Conservation (phyloP, 2,329 filamentous ascomycete genomes). For the Trichoderma afroharzianum region DNA sequence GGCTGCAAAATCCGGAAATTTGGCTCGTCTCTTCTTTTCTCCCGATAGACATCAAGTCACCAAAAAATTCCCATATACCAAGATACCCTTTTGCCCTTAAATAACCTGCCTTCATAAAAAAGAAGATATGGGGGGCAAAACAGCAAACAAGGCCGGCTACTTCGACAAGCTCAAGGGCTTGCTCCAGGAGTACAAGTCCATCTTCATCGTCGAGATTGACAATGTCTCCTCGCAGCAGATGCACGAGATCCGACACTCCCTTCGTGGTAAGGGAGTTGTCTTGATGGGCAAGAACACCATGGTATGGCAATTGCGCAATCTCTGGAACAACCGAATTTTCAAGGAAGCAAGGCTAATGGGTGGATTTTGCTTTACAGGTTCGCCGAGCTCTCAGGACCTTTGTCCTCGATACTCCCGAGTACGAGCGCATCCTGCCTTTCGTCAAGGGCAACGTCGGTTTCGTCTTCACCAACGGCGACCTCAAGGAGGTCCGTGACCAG, state of each 20-base stretch:
- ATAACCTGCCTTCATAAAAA: conserved; percentile 92
- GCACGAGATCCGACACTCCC: conserved; percentile 96
- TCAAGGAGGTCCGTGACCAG: conserved; percentile 90
- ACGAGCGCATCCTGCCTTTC: conserved; percentile 93
- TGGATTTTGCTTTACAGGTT: conserved; percentile 50
- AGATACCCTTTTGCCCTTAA: conserved; percentile 70
- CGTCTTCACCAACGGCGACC: conserved; percentile 97
- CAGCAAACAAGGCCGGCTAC: conserved; percentile 89
- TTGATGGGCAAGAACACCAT: conserved; percentile 99
- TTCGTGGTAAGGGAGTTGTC: conserved; percentile 89
- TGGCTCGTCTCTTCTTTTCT: conserved; percentile 17
- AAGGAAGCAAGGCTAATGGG: not conserved
- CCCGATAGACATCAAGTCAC: conserved; percentile 25
- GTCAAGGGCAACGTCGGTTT: conserved; percentile 98
- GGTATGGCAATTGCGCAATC: conserved; percentile 50
- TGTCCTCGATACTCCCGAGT: conserved; percentile 85
- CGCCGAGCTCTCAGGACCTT: conserved; percentile 98
- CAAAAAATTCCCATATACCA: conserved; percentile 24
- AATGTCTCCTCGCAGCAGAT: conserved; percentile 99
- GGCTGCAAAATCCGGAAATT: conserved; percentile 26
- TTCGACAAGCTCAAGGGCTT: conserved; percentile 99
- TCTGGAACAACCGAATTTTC: not conserved
- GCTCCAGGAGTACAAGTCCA: conserved; percentile 92
- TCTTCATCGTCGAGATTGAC: conserved; percentile 97
- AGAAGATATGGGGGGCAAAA: conserved; percentile 99